phyloP scores from a whole-genome alignment of 106 monocot species.

The Narthecium ossifragum region DNA sequence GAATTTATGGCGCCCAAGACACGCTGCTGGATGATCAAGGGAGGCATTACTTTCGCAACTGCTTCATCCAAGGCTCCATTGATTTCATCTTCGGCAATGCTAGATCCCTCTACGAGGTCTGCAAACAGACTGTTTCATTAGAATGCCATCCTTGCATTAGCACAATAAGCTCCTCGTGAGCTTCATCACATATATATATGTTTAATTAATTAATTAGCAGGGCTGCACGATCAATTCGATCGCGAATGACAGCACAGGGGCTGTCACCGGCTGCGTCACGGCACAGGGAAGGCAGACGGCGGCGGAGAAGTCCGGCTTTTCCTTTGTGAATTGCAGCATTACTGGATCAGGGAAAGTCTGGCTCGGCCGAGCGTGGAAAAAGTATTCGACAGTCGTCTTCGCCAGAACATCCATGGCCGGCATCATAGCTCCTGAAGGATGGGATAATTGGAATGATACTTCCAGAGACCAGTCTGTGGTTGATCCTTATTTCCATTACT shows the following conservation, averaged over 20 bases:
- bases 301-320: constrained; percentile 34
- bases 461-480: constrained; percentile 39
- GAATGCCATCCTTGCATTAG: not conserved
- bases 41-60: constrained; percentile 51
- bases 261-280: constrained; percentile 50
- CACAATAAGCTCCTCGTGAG: not conserved
- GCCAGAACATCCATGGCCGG: constrained; percentile 27
- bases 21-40: constrained; percentile 51
- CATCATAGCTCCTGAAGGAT: constrained; percentile 45
- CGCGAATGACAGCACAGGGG: constrained; percentile 20
- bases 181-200: not conserved
- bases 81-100: constrained; percentile 61
- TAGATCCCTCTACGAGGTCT: constrained; percentile 55
- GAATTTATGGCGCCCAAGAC: constrained; percentile 54
- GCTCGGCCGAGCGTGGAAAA: constrained; percentile 58
- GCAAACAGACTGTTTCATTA: not conserved
- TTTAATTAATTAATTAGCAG: constrained; percentile 6
- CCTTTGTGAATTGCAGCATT: constrained; percentile 50
- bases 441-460: constrained; percentile 58
- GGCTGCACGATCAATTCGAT: constrained; percentile 51
- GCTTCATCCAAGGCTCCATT: constrained; percentile 51
- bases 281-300: constrained; percentile 48
- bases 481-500: constrained; percentile 13
- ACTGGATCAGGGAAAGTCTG: constrained; percentile 38
- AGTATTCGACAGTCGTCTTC: constrained; percentile 45